A percentile compares a stretch with the other conserved stretches of the same genome.
Conservation (phyloP, 257 asterid genomes). For the Scutellaria barbata region DNA sequence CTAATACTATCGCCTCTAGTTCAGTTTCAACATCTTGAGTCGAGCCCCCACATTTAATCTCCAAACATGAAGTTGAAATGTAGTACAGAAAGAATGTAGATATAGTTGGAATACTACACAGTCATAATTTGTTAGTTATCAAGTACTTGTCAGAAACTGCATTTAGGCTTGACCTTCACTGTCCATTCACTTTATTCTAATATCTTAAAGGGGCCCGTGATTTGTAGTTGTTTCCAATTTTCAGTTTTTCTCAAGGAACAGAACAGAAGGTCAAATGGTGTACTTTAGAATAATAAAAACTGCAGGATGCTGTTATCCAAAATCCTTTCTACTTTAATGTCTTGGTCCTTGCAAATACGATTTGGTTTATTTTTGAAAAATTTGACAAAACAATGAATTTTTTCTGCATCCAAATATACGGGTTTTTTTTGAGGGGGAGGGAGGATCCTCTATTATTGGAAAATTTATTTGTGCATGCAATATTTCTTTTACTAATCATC, state of each 20-base stretch:
- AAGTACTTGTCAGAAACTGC: not conserved
- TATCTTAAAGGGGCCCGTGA: conserved; percentile 1
- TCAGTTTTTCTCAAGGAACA: conserved; percentile 2
- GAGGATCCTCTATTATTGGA: no score
- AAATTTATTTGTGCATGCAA: no score
- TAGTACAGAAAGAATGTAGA: not conserved
- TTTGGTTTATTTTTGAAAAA: not conserved
- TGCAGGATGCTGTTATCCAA: conserved; percentile 4
- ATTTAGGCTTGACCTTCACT: not conserved
- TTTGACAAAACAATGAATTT: not conserved
- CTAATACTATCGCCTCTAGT: not conserved
- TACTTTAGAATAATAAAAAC: not conserved
- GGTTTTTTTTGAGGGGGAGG: no score
- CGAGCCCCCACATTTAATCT: conserved; percentile 17
- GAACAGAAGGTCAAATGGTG: not conserved
- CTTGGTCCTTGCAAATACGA: not conserved
- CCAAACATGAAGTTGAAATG: conserved; percentile 18
- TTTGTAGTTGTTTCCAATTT: not conserved
- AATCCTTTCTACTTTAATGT: conserved; percentile 10
- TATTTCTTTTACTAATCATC: no score
- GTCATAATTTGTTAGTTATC: not conserved
- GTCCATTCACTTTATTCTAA: conserved; percentile 6
- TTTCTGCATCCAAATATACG: not conserved
- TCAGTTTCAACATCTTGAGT: conserved; percentile 16
- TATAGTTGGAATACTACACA: not conserved